Evolutionary conservation across 2,329 filamentous ascomycete species (phyloP).

Genomic region (Fusarium tricinctum): DNA sequence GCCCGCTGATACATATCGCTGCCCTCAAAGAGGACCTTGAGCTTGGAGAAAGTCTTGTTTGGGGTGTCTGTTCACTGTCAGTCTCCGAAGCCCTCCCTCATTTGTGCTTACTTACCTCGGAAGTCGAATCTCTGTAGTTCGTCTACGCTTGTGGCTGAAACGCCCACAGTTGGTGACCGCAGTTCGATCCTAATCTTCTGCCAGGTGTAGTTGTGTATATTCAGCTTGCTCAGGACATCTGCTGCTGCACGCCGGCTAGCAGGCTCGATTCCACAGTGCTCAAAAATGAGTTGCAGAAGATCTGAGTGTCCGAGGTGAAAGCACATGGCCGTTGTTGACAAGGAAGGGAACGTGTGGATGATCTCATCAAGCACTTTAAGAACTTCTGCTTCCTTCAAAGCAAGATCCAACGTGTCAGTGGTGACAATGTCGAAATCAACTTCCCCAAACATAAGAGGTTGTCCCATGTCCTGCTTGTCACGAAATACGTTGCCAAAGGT

Average conservation of each 20-base stretch:
- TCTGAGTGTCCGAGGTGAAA: constrained; percentile 93
- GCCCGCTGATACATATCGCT: constrained; percentile 80
- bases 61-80: constrained; percentile 62
- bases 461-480: constrained; percentile 81
- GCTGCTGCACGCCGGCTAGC: constrained; percentile 79
- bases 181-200: constrained; percentile 86
- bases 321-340: constrained; percentile 81
- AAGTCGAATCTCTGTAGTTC: constrained; percentile 94
- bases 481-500: constrained; percentile 91
- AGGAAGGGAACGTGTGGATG: constrained; percentile 81
- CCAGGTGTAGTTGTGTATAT: constrained; percentile 85
- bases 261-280: constrained; percentile 84
- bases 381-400: constrained; percentile 91
- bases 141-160: constrained; percentile 90
- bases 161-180: constrained; percentile 82
- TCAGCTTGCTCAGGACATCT: constrained; percentile 87
- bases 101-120: constrained; percentile 68
- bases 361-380: constrained; percentile 96
- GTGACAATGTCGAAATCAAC: constrained; percentile 98
- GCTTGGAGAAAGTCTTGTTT: constrained; percentile 68
- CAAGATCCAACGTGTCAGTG: constrained; percentile 81
- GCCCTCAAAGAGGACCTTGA: constrained; percentile 72
- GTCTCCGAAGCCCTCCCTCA: constrained; percentile 1
- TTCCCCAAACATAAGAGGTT: constrained; percentile 86
- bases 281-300: constrained; percentile 88